These are phyloP conservation scores for Trypanosoma brucei DNA, from an alignment of 208 protist genomes.

Conservation along the genomic window DNA sequence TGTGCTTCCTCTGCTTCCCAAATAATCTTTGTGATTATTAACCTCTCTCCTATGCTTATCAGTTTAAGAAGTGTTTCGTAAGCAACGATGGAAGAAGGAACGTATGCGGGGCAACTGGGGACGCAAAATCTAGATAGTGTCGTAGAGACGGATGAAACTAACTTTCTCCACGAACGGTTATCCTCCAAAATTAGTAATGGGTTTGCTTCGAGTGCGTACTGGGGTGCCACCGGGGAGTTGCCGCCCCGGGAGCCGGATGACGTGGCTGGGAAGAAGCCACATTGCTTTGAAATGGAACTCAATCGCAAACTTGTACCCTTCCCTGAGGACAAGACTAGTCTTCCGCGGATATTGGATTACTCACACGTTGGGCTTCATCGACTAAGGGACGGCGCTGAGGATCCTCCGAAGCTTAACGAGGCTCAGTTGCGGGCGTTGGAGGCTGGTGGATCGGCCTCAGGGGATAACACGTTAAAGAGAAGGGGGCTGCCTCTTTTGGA, in stretches of 20 bases:
- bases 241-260: conserved; percentile 76
- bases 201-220: conserved; percentile 82
- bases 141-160: conserved; percentile 3
- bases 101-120: conserved; percentile 21
- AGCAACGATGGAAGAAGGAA: conserved; percentile 30
- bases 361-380: conserved; percentile 63
- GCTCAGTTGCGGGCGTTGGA: conserved; percentile 51
- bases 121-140: conserved; percentile 18
- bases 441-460: not conserved
- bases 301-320: conserved; percentile 82
- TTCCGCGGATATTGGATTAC: conserved; percentile 67
- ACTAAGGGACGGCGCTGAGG: conserved; percentile 34
- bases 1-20: no score
- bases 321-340: conserved; percentile 70
- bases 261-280: conserved; percentile 40
- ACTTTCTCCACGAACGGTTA: conserved; percentile 43
- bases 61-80: not conserved
- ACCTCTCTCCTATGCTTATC: not conserved
- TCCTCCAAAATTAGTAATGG: conserved; percentile 38
- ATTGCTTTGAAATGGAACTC: conserved; percentile 77
- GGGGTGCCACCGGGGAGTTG: conserved; percentile 69
- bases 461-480: conserved; percentile 1
- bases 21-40: no score
- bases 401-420: conserved; percentile 50
- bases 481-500: conserved; percentile 66